These are phyloP conservation scores for Entomortierella lignicola DNA, from an alignment of 192 early-diverging fungal species.

Conservation along the genomic window DNA sequence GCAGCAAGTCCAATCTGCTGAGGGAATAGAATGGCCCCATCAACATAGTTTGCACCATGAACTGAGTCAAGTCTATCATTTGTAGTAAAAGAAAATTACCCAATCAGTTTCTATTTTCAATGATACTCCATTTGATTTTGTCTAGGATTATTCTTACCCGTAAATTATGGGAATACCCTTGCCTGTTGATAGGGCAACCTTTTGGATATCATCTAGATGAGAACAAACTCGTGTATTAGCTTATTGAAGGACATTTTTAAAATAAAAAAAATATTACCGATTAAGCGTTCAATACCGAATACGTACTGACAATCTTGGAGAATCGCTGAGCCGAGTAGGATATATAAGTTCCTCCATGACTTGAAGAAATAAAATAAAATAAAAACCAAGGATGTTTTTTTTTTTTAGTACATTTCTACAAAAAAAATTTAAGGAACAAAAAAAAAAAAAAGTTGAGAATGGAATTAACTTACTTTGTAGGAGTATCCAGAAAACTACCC, in stretches of 20 bases:
- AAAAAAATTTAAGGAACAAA: not conserved
- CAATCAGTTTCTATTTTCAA: too few relatives aligned
- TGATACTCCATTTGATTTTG: too few relatives aligned
- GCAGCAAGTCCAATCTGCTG: conserved; percentile 69
- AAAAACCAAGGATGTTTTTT: not conserved
- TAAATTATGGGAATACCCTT: conserved; percentile 69
- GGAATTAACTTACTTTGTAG: conserved; percentile 59
- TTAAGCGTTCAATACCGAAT: too few relatives aligned
- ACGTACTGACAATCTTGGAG: conserved; percentile 54
- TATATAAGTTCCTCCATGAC: conserved; percentile 57
- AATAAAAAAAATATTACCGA: not conserved
- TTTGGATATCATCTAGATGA: conserved; percentile 57
- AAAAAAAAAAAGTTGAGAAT: conserved; percentile 8
- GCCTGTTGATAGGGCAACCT: conserved; percentile 60
- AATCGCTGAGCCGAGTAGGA: conserved; percentile 63
- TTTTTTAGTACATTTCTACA: too few relatives aligned
- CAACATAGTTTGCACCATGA: conserved; percentile 74
- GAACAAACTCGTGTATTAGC: not conserved
- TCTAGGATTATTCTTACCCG: conserved; percentile 57
- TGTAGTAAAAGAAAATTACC: not conserved
- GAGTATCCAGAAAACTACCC: conserved; percentile 71
- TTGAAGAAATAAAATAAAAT: not conserved
- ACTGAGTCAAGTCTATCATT: conserved; percentile 66
- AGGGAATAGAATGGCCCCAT: conserved; percentile 69
- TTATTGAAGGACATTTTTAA: not conserved